Evolutionary conservation across 768 basidiomycete genomes (phyloP).

Genomic region (Tremella yokohamensis): DNA sequence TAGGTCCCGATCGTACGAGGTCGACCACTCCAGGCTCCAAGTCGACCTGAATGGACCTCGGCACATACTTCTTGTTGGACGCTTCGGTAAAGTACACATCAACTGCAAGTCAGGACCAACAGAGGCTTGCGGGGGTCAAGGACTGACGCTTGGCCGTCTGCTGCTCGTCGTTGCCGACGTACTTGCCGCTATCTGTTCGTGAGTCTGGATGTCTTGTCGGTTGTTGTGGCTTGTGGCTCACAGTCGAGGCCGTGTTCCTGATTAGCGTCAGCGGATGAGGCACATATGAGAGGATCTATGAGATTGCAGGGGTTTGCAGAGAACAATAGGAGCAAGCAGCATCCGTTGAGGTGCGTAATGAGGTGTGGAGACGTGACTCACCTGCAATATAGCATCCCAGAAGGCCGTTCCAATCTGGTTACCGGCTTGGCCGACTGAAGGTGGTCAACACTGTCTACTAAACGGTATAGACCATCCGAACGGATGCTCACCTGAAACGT

Average conservation of each 20-base stretch:
- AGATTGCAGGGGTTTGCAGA: no score
- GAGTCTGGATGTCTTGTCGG: constrained; percentile 7
- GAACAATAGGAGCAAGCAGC: no score
- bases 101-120: constrained; percentile 48
- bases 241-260: constrained; percentile 47
- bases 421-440: constrained; percentile 40
- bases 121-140: not conserved
- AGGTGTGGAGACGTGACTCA: constrained; percentile 53
- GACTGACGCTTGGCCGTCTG: constrained; percentile 67
- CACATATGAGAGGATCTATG: not conserved
- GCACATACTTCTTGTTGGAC: constrained; percentile 70
- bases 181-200: constrained; percentile 47
- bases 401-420: constrained; percentile 57
- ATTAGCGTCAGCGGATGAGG: not conserved
- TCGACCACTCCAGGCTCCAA: constrained; percentile 83
- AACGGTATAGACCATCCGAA: not conserved
- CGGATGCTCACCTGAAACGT: constrained; percentile 35
- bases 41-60: constrained; percentile 84
- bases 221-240: constrained; percentile 5
- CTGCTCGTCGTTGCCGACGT: constrained; percentile 68
- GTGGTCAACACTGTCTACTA: not conserved
- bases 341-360: no score
- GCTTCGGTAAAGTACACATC: constrained; percentile 80
- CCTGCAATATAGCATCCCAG: constrained; percentile 81
- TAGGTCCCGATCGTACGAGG: constrained; percentile 64